These are phyloP conservation scores for Epichloe elymi DNA, from an alignment of 2,329 filamentous ascomycete species.

Conservation along the genomic window DNA sequence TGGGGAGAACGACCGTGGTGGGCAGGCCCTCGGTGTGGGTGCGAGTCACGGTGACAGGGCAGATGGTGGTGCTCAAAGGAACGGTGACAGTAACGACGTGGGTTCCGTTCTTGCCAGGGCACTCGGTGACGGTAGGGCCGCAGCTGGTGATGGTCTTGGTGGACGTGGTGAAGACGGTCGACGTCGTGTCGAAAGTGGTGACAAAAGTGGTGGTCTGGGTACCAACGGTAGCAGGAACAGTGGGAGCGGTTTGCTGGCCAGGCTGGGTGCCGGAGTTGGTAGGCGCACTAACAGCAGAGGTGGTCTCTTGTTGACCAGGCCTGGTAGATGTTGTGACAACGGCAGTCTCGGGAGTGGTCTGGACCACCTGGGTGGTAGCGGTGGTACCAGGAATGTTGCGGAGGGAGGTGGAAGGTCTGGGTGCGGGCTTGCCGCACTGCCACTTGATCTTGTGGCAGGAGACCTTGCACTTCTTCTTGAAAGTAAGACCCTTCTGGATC, in stretches of 20 bases:
- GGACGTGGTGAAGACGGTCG: constrained; percentile 37
- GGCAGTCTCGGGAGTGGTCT: neutral
- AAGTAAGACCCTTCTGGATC: constrained; percentile 23
- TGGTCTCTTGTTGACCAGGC: constrained; percentile 5
- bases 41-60: constrained; percentile 44
- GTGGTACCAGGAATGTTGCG: neutral
- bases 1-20: constrained; percentile 9
- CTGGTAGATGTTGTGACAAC: neutral
- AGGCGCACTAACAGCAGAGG: neutral
- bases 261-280: neutral
- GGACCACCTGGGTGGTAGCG: neutral
- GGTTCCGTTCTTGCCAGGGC: constrained; percentile 35
- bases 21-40: constrained; percentile 20
- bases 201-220: constrained; percentile 8
- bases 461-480: constrained; percentile 50
- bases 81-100: constrained; percentile 40
- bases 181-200: constrained; percentile 31
- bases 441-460: constrained; percentile 33
- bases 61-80: constrained; percentile 45
- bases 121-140: constrained; percentile 32
- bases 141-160: constrained; percentile 38
- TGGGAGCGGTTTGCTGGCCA: constrained; percentile 2
- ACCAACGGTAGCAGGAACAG: neutral
- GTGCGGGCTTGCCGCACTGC: constrained; percentile 41
- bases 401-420: neutral